Percentiles rank a stretch among this genome's conserved stretches.
Conservation (phyloP, 345 rosid genomes). For the Boechera divaricarpa region DNA sequence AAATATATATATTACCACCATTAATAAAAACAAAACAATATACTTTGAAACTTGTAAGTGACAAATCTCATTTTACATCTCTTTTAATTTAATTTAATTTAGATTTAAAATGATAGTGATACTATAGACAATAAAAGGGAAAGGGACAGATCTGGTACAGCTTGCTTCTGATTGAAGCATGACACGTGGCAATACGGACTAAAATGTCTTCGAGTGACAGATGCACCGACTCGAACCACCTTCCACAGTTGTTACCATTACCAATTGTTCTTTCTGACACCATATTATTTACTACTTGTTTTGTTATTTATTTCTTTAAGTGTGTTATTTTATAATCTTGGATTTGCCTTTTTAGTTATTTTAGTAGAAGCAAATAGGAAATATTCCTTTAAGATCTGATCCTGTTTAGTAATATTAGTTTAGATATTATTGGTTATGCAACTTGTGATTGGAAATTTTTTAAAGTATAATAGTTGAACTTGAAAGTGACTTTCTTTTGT, state of each 20-base stretch:
- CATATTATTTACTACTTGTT: not conserved
- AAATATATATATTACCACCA: not conserved
- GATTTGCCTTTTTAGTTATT: not conserved
- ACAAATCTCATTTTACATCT: not conserved
- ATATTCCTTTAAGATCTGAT: slow-evolving; percentile 3
- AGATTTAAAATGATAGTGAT: not conserved
- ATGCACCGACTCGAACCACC: slow-evolving; percentile 39
- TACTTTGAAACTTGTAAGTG: not conserved
- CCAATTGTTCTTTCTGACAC: slow-evolving; percentile 16
- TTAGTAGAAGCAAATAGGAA: not conserved
- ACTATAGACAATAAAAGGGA: not conserved
- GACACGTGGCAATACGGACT: slow-evolving; percentile 31
- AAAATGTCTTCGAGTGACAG: slow-evolving; percentile 16
- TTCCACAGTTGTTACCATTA: slow-evolving; percentile 10
- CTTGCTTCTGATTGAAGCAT: slow-evolving; percentile 32
- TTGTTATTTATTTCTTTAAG: not conserved
- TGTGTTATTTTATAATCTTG: not conserved
- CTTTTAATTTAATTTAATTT: not conserved
- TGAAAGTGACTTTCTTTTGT: slow-evolving; percentile 13
- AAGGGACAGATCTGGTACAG: slow-evolving; percentile 13
- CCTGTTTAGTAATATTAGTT: not conserved
- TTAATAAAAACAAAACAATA: not conserved
- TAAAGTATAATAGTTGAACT: not conserved
- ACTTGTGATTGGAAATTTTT: slow-evolving; percentile 8
- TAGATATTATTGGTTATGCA: slow-evolving; percentile 26